Evolutionary conservation across 352 stramenopile genomes (phyloP), one percentile per base, ranked within the genome.

Genomic region (Pythium aristosporum): DNA sequence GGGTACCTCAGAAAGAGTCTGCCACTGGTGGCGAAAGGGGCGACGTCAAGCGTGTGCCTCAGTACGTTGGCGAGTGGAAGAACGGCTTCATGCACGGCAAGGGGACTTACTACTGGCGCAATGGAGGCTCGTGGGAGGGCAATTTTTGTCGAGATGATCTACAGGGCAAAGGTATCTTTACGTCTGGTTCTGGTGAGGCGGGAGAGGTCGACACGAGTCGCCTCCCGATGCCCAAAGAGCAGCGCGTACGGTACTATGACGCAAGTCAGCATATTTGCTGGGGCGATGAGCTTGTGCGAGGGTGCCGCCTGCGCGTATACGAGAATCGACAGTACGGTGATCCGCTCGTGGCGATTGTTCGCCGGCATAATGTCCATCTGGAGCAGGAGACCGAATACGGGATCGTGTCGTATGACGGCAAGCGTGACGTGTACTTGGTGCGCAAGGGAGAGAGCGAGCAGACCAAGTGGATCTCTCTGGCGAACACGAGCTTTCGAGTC

Each of bases 201-300:
- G 20, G 42, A 13, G 37, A 13, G 5, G 4, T 52, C 9, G 54
- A 68, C 18, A 68, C 67, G 21, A 56, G 25, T 42, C 64, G 57
- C n/a, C 15, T 46, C 18, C 1, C 13, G 12, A 16, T 15, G 5
- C 20, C 44, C 5, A 50, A 44, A 8, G 57, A 72, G 37, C 56
- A 77, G 37, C 66, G 62, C 32, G 65, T 82, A 44, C 82, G 82
- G 11, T 91, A 85, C 69, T 89, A 85, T 55, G 63, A 86, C 51
- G 68, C 69, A 0, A 85, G 82, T 9, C 68, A 80, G 30, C 82
- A 91, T 53, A 71, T 91, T 3, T 91, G 82, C 60, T 91, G 82
- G 82, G 79, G 77, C 15, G 71, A 87, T 28, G 79, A 91, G n/a
- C 63, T 91, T 23, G 72, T 79, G 30, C 57, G 47, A 13, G 79